Base-by-base conservation (phyloP, 2,329 filamentous ascomycete genomes). In the Trichophyton verrucosum region DNA sequence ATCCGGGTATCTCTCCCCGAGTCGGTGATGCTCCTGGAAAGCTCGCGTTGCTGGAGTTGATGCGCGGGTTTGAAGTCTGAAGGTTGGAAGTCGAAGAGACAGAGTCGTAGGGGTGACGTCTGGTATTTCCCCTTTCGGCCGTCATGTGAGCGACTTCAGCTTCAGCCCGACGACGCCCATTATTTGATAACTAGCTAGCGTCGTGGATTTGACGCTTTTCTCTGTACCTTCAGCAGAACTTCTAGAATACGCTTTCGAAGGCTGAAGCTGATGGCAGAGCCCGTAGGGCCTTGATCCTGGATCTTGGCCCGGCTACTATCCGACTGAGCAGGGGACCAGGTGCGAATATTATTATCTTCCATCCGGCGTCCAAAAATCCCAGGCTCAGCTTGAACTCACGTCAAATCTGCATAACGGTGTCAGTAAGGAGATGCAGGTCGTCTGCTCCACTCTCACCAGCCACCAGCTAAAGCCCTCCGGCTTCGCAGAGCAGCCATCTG, bases 261-360 rank as follows among this genome's bases (percentile, higher is more conserved):
- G 8, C 51, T 27, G 51, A 36, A 36, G 13, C n/a, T 27, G 15
- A 33, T 27, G 51, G 27, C n/a, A 55, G 51, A 55, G 51, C 49
- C 33, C 33, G 51, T 17, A 38, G 11, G n/a, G 47, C 47, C 24
- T 22, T 20, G 27, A 55, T n/a, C 51, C 30, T 27, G 47, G 38
- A 22, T 8, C 55, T 57, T 57, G 55, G 55, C 55, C 40, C 55
- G 55, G 55, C 40, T 57, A 38, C 55, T 57, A 57, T 44, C 55
- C 55, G 55, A 17, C 9, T 24, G 17, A 57, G 40, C 55, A 57
- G 55, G 55, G 55, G 3, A 44, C 40, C 17, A 24, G 22, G 55
- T 55, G 33, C 46, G 24, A 51, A 51, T 30, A 30, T 30, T 27
- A 20, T 20, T 27, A 6, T 51, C 22, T 6, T 51, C 51, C 6